These are phyloP conservation scores for Zizania palustris DNA, from an alignment of 202 grass and related monocot genomes.

Conservation along the genomic window DNA sequence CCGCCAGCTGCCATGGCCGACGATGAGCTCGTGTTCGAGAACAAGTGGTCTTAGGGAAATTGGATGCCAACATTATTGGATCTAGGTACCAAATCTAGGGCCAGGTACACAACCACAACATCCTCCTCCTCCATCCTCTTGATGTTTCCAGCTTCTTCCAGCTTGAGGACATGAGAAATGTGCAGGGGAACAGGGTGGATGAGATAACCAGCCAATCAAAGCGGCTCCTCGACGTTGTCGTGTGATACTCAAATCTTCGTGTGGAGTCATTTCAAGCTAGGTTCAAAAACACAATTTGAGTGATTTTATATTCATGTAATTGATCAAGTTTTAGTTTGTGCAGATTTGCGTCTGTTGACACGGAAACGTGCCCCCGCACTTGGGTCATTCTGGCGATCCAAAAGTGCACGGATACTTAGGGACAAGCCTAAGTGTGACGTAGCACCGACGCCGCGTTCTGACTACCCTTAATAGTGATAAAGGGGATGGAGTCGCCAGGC, in stretches of 20 bases:
- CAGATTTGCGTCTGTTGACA: constrained; percentile 84
- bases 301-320: not conserved
- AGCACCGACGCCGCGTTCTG: too few species aligned
- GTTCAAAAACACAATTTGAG: not conserved
- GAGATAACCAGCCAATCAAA: constrained; percentile 62
- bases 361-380: too few species aligned
- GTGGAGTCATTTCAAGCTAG: not conserved
- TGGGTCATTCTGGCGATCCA: too few species aligned
- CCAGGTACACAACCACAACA: constrained; percentile 54
- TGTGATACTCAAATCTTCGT: constrained; percentile 51
- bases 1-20: too few species aligned
- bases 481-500: too few species aligned
- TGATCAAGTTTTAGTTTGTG: constrained; percentile 19
- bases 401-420: too few species aligned
- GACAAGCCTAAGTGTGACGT: too few species aligned
- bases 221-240: constrained; percentile 69
- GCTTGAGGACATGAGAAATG: not conserved
- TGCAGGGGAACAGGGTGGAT: constrained; percentile 60
- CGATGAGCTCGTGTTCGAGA: too few species aligned
- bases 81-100: constrained; percentile 85
- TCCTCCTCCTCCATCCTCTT: not conserved
- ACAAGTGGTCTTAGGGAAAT: constrained; percentile 72
- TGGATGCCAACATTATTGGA: constrained; percentile 73
- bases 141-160: not conserved
- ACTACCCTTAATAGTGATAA: too few species aligned